A percentile compares a stretch with the other conserved stretches of the same genome.
phyloP scores from a whole-genome alignment of 73 alveolate species.

The Tetrahymena thermophila region DNA sequence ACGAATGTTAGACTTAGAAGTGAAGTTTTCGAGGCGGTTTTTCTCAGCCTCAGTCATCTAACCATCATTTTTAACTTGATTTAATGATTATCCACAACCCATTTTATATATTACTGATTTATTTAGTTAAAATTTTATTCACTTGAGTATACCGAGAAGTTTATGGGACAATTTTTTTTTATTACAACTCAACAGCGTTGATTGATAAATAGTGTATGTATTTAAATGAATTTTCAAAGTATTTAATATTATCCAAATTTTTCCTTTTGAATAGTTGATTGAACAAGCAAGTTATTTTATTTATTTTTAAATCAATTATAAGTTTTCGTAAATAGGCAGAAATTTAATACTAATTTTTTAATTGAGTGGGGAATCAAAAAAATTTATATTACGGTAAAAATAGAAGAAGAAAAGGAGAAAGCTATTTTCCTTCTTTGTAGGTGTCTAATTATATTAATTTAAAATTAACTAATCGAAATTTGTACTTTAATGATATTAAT shows the following conservation, averaged over 20 bases:
- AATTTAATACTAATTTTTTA: neutral
- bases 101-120: neutral
- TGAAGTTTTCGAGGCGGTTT: neutral
- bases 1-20: conserved; percentile 10
- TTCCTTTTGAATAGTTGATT: neutral
- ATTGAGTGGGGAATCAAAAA: neutral
- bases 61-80: neutral
- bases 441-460: no score
- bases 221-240: no score
- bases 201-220: neutral
- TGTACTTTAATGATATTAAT: neutral
- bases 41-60: neutral
- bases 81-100: neutral
- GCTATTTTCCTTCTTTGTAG: neutral
- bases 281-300: neutral
- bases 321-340: neutral
- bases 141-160: neutral
- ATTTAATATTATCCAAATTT: no score
- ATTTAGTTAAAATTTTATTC: neutral
- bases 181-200: neutral
- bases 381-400: neutral
- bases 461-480: neutral
- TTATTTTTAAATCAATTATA: no score
- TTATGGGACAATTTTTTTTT: neutral
- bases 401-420: neutral